Base-by-base conservation (phyloP, 176 grass and related monocot species). In the Pontederia paniculata region DNA sequence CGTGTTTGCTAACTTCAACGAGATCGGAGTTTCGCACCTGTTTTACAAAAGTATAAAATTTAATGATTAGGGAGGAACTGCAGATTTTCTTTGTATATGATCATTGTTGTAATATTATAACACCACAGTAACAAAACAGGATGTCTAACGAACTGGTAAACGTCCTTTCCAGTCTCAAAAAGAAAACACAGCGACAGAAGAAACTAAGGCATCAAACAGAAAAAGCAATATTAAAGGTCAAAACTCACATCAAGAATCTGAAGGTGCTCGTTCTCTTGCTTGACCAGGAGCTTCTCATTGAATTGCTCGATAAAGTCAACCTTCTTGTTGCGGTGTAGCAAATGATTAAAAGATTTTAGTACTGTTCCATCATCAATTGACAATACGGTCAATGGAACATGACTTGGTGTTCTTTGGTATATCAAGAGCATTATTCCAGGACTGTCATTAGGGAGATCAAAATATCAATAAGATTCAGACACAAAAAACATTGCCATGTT, bases 251-350 rank as follows among this genome's bases (percentile, higher is more conserved):
- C 54, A 14, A 56, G 19, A 56, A 56, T 56, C 54, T 56, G 54
- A 12, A 56, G 20, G 18, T 56, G 21, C 54, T 56, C 54, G 23
- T 56, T 56, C 25, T 56, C 54, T 56, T 56, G 54, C 54, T 56
- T 56, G 22, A 56, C 54, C 20, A 56, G 14, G 13, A 56, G 19
- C 21, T 56, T 56, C 21, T 56, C 54, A 56, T 56, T 56, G 54
- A 56, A 56, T 22, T 56, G 54, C 25, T 56, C 54, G 13, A 56
- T 56, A 22, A 56, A 56, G 54, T 56, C 54, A 8, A 56, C 54
- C 19, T 56, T 56, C 14, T 56, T 23, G 54, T 56, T 56, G 9
- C 54, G 54, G 54, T 56, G 54, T 13, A 56, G 20, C 54, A 56
- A 56, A 22, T 56, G 54, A 23, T 31, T 56, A 28, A 56, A 56